These are phyloP conservation scores for Neurospora terricola DNA, from an alignment of 495 filamentous ascomycete species.

Conservation along the genomic window DNA sequence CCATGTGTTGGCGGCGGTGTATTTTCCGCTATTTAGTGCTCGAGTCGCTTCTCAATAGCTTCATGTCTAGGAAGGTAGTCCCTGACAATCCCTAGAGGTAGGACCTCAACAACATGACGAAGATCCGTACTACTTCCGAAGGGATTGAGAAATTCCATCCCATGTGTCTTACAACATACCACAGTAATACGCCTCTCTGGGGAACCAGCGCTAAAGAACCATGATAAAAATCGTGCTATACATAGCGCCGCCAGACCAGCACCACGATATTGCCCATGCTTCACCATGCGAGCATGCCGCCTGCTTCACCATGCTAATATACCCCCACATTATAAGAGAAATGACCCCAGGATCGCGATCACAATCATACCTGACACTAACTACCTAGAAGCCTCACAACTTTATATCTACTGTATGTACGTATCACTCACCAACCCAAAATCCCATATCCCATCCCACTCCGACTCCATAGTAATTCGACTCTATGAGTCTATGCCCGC, in stretches of 20 bases:
- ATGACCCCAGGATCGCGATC: not conserved
- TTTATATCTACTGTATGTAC: too few relatives aligned
- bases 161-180: not conserved
- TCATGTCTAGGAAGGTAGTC: not conserved
- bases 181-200: not conserved
- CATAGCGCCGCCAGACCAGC: too few relatives aligned
- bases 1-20: not conserved
- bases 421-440: not conserved
- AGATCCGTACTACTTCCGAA: not conserved
- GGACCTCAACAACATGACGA: not conserved
- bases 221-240: too few relatives aligned
- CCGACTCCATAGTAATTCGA: not conserved
- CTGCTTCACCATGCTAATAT: not conserved
- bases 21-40: not conserved
- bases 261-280: not conserved
- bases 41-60: not conserved
- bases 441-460: not conserved
- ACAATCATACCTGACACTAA: not conserved
- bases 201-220: not conserved
- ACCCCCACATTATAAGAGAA: not conserved
- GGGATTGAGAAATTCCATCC: not conserved
- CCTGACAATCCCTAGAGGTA: not conserved
- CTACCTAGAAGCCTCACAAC: not conserved
- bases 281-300: not conserved
- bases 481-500: not conserved